phyloP scores from a whole-genome alignment of 2,329 filamentous ascomycete species.

The Stemphylium lycopersici region DNA sequence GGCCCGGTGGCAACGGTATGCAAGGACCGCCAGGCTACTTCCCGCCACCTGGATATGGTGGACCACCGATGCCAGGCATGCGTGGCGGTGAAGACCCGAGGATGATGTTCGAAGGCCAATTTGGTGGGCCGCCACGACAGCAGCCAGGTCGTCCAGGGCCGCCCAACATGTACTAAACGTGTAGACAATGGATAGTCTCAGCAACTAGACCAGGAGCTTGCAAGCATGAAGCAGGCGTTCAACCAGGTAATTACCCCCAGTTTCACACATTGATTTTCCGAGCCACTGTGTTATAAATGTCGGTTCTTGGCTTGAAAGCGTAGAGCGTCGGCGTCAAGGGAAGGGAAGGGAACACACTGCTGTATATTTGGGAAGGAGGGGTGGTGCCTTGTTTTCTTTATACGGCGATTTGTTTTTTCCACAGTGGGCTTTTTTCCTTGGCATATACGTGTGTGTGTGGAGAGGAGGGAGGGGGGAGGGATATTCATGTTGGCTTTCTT shows the following conservation, averaged over 20 bases:
- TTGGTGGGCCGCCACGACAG: slow-evolving; percentile 38
- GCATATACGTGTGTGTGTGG: background rate
- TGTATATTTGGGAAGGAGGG: slow-evolving; percentile 4
- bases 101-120: slow-evolving; percentile 47
- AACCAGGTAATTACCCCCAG: background rate
- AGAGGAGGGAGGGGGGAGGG: no score
- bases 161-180: slow-evolving; percentile 41
- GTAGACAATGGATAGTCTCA: background rate
- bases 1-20: slow-evolving; percentile 37
- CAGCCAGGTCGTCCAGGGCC: slow-evolving; percentile 39
- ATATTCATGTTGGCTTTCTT: background rate
- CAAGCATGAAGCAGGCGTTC: background rate
- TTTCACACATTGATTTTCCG: slow-evolving; percentile 3
- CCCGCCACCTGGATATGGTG: slow-evolving; percentile 41
- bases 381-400: background rate
- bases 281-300: slow-evolving; percentile 2
- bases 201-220: background rate
- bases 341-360: background rate
- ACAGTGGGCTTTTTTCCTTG: background rate
- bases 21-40: slow-evolving; percentile 47
- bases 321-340: slow-evolving; percentile 8
- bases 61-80: slow-evolving; percentile 39
- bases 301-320: slow-evolving; percentile 5
- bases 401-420: background rate
- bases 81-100: slow-evolving; percentile 44